Evolutionary conservation across 108 stramenopile species (phyloP).

Genomic region (Nannochloropsis gaditana): DNA sequence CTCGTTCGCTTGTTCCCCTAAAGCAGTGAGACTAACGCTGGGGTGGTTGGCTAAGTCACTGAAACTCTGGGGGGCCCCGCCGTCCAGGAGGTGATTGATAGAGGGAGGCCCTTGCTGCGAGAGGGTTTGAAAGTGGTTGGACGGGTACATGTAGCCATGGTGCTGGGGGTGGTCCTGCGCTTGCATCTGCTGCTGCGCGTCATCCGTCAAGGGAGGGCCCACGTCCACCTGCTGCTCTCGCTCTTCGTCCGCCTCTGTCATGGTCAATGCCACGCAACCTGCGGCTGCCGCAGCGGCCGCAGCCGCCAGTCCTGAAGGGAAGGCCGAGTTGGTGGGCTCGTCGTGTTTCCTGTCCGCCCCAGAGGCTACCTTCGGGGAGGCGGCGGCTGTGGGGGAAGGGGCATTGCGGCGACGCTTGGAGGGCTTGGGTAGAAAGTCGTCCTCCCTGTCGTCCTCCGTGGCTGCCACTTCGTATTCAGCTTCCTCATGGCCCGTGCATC

Average conservation of each 20-base stretch:
- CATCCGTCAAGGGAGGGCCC: not conserved
- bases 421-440: not conserved
- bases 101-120: not conserved
- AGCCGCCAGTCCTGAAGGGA: not conserved
- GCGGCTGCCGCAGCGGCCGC: not conserved
- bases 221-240: constrained; percentile 1
- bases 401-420: not conserved
- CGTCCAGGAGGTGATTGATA: not conserved
- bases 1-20: not conserved
- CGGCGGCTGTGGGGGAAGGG: not conserved
- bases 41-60: not conserved
- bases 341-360: not conserved
- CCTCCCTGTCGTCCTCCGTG: not conserved
- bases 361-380: not conserved
- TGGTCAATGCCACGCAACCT: not conserved
- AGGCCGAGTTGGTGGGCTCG: not conserved
- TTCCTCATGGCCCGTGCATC: not conserved
- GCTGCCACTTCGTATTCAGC: constrained; percentile 10
- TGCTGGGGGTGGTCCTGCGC: not conserved
- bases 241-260: constrained; percentile 11
- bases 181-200: not conserved
- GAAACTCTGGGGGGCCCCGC: not conserved
- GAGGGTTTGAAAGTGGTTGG: not conserved
- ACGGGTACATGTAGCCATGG: not conserved
- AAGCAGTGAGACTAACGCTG: not conserved